A percentile compares a stretch with the other conserved stretches of the same genome.
Conservation (phyloP, 108 stramenopile genomes). For the Pseudonitzschia multiseries region DNA sequence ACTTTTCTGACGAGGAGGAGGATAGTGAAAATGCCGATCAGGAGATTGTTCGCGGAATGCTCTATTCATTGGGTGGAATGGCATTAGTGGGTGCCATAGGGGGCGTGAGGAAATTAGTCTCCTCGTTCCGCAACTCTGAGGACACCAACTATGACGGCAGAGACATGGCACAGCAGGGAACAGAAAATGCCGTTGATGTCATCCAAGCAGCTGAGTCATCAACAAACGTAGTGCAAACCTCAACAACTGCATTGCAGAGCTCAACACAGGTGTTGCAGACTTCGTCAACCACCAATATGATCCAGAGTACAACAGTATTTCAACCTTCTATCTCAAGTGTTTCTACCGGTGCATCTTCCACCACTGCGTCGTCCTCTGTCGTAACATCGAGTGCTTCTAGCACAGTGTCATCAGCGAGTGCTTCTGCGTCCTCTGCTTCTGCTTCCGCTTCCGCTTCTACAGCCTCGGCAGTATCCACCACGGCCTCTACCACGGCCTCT, state of each 20-base stretch:
- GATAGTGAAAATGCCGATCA: neutral
- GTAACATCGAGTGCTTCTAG: neutral
- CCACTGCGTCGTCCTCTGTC: neutral
- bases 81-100: neutral
- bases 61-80: constrained; percentile 1
- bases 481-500: neutral
- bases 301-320: too few species aligned
- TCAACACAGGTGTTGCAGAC: neutral
- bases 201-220: neutral
- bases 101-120: neutral
- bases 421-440: too few species aligned
- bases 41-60: neutral
- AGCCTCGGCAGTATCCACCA: neutral
- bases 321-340: neutral
- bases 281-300: too few species aligned
- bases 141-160: neutral
- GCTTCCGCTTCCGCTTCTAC: neutral
- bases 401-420: neutral
- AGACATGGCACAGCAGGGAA: too few species aligned
- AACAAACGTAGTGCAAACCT: neutral
- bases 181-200: neutral
- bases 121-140: neutral
- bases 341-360: neutral
- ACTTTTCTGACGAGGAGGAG: neutral
- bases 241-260: neutral